Evolutionary conservation across 73 alveolate genomes (phyloP).

Genomic region (Paramecium sonneborni): DNA sequence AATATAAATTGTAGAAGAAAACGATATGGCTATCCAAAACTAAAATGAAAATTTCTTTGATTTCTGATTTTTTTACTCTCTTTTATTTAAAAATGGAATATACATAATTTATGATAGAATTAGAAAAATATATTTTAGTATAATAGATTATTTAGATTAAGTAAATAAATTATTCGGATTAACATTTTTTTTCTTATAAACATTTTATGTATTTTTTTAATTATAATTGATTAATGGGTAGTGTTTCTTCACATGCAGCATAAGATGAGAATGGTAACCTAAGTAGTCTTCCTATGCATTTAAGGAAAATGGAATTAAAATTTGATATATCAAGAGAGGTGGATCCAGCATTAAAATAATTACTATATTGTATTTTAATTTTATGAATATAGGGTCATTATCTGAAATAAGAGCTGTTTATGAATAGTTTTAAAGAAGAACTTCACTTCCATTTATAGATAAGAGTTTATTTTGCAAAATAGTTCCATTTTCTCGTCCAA

Average conservation of each 20-base stretch:
- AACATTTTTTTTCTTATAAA: background rate
- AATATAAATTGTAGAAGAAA: background rate
- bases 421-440: constrained; percentile 61
- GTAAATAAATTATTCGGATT: background rate
- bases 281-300: constrained; percentile 34
- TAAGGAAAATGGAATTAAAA: constrained; percentile 59
- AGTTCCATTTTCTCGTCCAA: constrained; percentile 64
- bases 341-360: constrained; percentile 50
- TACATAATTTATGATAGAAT: too few relatives aligned
- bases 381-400: constrained; percentile 38
- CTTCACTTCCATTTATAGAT: constrained; percentile 56
- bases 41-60: background rate
- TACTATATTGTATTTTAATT: constrained; percentile 45
- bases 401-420: constrained; percentile 54
- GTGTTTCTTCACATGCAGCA: constrained; percentile 54
- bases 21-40: background rate
- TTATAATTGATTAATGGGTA: constrained; percentile 41
- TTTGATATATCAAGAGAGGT: constrained; percentile 57
- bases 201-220: background rate
- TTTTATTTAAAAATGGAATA: background rate
- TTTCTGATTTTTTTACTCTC: background rate
- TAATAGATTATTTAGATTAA: background rate
- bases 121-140: background rate
- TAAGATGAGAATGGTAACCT: constrained; percentile 50
- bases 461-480: constrained; percentile 58